phyloP scores from a whole-genome alignment of 768 basidiomycete genomes.

The Porphyrellus cyaneotinctus region DNA sequence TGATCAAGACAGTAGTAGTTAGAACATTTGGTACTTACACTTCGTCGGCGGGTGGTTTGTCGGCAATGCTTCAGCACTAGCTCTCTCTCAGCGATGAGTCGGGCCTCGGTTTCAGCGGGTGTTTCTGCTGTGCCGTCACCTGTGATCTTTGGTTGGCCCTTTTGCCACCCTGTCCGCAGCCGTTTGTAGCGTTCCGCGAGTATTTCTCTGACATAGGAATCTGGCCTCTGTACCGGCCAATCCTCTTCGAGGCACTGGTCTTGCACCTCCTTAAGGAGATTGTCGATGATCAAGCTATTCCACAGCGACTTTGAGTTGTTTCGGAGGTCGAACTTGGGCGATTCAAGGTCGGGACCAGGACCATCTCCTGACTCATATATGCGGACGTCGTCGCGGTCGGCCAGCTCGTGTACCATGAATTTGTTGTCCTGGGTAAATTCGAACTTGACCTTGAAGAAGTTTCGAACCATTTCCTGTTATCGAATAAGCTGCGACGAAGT shows the following conservation, averaged over 20 bases:
- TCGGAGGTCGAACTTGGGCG: not conserved
- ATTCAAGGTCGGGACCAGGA: too few relatives aligned
- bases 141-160: too few relatives aligned
- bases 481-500: too few relatives aligned
- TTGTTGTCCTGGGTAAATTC: not conserved
- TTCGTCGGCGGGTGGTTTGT: not conserved
- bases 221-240: not conserved
- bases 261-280: not conserved
- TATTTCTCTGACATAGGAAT: not conserved
- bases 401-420: not conserved
- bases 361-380: too few relatives aligned
- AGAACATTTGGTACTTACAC: not conserved
- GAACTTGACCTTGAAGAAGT: too few relatives aligned
- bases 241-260: not conserved
- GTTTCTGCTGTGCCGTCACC: too few relatives aligned
- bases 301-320: too few relatives aligned
- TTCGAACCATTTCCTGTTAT: too few relatives aligned
- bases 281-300: too few relatives aligned
- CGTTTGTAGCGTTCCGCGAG: not conserved
- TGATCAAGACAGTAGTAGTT: not conserved
- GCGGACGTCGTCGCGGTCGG: not conserved
- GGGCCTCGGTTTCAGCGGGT: not conserved
- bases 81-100: not conserved
- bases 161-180: not conserved
- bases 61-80: too few relatives aligned